Base-by-base conservation (phyloP, 805 yeast genomes). In the Candida chilensis region DNA sequence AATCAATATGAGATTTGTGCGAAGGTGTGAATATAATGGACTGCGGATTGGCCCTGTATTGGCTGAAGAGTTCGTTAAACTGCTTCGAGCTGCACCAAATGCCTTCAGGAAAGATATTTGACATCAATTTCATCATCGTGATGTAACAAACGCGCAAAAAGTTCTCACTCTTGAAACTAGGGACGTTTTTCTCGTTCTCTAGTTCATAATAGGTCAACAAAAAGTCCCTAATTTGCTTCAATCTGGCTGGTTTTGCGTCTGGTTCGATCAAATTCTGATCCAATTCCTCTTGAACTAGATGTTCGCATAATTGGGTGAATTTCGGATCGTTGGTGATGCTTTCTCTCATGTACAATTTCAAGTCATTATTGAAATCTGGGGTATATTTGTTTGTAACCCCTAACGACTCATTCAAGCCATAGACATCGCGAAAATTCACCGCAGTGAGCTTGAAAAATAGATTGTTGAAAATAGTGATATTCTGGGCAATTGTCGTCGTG, bases 1-100 rank as follows among this genome's bases (percentile, higher is more conserved):
- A 74, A 47, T 74, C 82, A 24, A 74, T 54, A 43, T 74, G 82
- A 8, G 78, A 68, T 45, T 72, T 71, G 49, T 74, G 82, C 39
- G 75, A 71, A 3, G 82, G 81, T 34, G 73, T 54, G 35, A 64
- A 68, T 27, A 74, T 54, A 26, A 62, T 53, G 4, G 67, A 57
- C 66, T 60, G 58, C 5, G 68, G 68, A 31, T 62, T 42, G 20
- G 48, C 40, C 35, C 57, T 36, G 38, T 59, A 61, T 22, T 50
- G 40, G 20, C 44, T 32, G 42, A 45, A 55, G 28, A 63, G 44
- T 5, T 35, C 19, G 24, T 47, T 37, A 26, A 61, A 44, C 34
- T 63, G 60, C 16, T 34, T 32, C 13, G 40, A 37, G 31, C 51
- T 57, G 27, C 52, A 49, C 64, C 66, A 63, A 12, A 63, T 50